Base-by-base conservation (phyloP, 2,329 filamentous ascomycete species). In the Dactylellina cionopaga region DNA sequence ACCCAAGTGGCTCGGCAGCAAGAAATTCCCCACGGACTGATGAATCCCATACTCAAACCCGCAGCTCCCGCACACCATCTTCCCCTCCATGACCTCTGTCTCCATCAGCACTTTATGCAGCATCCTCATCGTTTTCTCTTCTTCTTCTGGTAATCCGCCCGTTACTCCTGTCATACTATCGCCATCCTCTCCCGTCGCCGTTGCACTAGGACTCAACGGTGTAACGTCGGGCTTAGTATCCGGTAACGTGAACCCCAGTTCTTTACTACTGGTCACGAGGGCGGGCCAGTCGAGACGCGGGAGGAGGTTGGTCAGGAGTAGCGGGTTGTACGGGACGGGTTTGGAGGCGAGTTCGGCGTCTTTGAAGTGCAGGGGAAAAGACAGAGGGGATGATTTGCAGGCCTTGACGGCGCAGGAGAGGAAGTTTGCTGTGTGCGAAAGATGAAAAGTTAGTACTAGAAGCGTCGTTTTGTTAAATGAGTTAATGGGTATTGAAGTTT, bases 11-110 rank as follows among this genome's bases (percentile, higher is more conserved):
- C 90, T 95, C 10, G 95, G 95, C 76, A 99, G 82, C 79, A 99
- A 82, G 78, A 99, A 99, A 81, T 98, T 98, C 70, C 92, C 92
- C 80, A 98, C 96, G 3, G 95, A 95, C 82, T 99, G 94, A 80
- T 95, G 93, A 74, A 99, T 89, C 69, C 88, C 88, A 81, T 98
- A 99, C 83, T 96, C 92, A 80, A 98, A 94, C 49, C 91, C 92
- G 79, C 95, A 99, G 81, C 90, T 91, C 49, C 87, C 92, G 80
- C 95, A 99, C 3, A 93, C 90, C 75, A 99, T 84, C 81, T 91
- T 94, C 2, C 95, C 95, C 81, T 94, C 91, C 35, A 88, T 86
- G 70, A 99, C 91, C 78, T 92, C 90, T 70, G 95, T 99, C 85
- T 98, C 91, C 76, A 97, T 84, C 35, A 98, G 83, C 60, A 97